phyloP scores from a whole-genome alignment of 2,329 filamentous ascomycete species.

The Fusarium acutatum region DNA sequence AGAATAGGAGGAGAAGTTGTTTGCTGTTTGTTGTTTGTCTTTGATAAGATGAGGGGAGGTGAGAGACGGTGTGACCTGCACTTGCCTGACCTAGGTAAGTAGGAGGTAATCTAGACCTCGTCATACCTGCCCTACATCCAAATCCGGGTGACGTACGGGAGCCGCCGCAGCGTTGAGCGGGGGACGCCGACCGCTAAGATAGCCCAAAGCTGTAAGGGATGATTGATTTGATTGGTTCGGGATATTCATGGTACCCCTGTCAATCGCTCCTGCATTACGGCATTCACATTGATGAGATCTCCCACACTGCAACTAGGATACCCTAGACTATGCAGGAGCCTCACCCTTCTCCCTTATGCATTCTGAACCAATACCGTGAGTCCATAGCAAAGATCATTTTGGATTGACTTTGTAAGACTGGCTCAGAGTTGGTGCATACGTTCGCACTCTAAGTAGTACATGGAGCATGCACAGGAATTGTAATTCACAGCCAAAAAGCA shows the following conservation, averaged over 20 bases:
- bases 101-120: neutral
- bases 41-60: slow-evolving; percentile 17
- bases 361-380: neutral
- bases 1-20: neutral
- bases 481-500: neutral
- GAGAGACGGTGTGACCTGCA: slow-evolving; percentile 33
- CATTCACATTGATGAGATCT: neutral
- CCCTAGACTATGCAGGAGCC: slow-evolving; percentile 12
- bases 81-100: slow-evolving; percentile 22
- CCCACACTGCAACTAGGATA: slow-evolving; percentile 1
- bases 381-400: too few relatives aligned
- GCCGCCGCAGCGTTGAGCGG: slow-evolving; percentile 37
- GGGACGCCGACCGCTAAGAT: slow-evolving; percentile 31
- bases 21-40: neutral
- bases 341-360: neutral
- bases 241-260: slow-evolving; percentile 12
- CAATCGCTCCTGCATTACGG: slow-evolving; percentile 9
- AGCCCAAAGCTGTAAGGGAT: slow-evolving; percentile 30
- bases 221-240: slow-evolving; percentile 26
- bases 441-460: neutral
- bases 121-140: slow-evolving; percentile 4
- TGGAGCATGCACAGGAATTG: neutral
- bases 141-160: slow-evolving; percentile 32
- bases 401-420: neutral
- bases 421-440: neutral